Base-by-base conservation (phyloP, 345 rosid species). In the Erucastrum elatum region DNA sequence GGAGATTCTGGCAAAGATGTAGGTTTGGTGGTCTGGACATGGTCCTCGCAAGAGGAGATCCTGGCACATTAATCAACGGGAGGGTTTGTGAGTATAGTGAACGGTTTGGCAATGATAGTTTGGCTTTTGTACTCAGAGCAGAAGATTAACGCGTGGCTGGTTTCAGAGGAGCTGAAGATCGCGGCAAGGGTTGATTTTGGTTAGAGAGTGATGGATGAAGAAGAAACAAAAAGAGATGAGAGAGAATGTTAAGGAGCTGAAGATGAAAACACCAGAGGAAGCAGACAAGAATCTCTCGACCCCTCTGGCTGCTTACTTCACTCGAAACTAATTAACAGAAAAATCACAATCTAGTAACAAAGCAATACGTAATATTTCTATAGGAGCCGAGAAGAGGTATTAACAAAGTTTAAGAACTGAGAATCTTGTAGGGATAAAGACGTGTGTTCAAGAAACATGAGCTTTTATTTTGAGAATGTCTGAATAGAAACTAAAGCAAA, bases 91-190 rank as follows among this genome's bases (percentile, higher is more conserved):
- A 79, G 87, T 49, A 74, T 85, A 2, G 67, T 73, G 10, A 88
- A 84, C n/a, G 89, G 88, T 46, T 80, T 88, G 34, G 88, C 89
- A 0, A 86, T 90, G 87, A 74, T 86, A 26, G 87, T 76, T 8
- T 88, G 94, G 91, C 94, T 89, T n/a, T 11, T 89, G 30, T 85
- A 78, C 26, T 88, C 89, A 1, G 89, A 87, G 73, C 87, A 88
- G 70, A 84, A 59, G 58, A 84, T 90, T 90, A 90, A 86, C 70
- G 89, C 88, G 0, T 30, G 80, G 8, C 9, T 84, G 65, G 71
- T 88, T 1, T 64, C 80, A 2, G 88, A 84, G 68, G 87, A 85
- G 30, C 58, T 86, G 5, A 77, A 84, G 62, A 83, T 83, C 12
- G 90, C 90, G 0, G 51, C 77, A 0, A 77, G 80, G 7, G 72